phyloP scores from a whole-genome alignment of 2,329 filamentous ascomycete genomes.

The Fusarium cicatricum region DNA sequence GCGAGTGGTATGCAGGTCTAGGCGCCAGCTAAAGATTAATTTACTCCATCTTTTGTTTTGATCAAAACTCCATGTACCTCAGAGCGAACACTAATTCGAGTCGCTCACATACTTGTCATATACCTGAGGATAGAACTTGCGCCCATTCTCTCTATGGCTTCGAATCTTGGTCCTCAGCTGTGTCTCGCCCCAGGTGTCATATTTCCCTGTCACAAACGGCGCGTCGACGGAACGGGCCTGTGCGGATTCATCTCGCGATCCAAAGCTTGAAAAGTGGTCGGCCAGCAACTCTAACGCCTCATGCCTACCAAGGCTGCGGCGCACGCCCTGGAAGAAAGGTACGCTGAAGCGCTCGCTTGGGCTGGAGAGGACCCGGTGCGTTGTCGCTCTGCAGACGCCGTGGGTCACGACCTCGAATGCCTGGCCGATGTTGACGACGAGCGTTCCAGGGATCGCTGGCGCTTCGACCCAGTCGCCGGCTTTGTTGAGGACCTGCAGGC shows the following conservation, averaged over 20 bases:
- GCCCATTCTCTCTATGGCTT: constrained; percentile 59
- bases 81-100: neutral
- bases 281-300: constrained; percentile 52
- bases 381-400: constrained; percentile 62
- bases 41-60: too few relatives aligned
- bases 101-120: constrained; percentile 58
- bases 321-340: constrained; percentile 60
- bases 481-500: constrained; percentile 60
- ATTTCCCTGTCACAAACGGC: constrained; percentile 57
- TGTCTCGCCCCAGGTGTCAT: constrained; percentile 64
- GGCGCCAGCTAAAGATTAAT: too few relatives aligned
- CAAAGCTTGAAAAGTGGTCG: constrained; percentile 47
- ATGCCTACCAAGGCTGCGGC: constrained; percentile 53
- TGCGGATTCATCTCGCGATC: constrained; percentile 42
- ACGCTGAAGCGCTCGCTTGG: constrained; percentile 51
- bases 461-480: constrained; percentile 60
- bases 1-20: too few relatives aligned
- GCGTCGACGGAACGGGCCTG: constrained; percentile 55
- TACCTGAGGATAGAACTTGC: constrained; percentile 56
- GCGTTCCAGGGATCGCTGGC: constrained; percentile 55
- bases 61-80: too few relatives aligned
- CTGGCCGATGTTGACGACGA: constrained; percentile 67
- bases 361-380: constrained; percentile 52
- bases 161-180: constrained; percentile 63
- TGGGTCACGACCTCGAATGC: constrained; percentile 65